A percentile compares a stretch with the other conserved stretches of the same genome.
Evolutionary conservation across 208 protist genomes (phyloP).

Genomic region (Willaertia magna): DNA sequence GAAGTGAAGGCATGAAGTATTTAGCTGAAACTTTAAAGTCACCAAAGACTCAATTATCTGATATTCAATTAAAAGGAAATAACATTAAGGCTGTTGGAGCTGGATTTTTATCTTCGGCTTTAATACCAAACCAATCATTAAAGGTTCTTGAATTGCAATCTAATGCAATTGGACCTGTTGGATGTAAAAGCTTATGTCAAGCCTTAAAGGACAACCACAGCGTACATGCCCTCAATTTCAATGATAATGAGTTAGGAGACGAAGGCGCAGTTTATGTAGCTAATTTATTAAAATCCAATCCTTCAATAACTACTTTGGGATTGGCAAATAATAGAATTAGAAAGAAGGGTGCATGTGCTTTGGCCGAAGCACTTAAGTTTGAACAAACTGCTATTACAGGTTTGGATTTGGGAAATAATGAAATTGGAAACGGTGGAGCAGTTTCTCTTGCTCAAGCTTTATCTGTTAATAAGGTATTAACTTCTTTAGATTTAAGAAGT

Average conservation of each 20-base stretch:
- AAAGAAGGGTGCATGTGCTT: background rate
- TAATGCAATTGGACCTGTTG: slow-evolving; percentile 1
- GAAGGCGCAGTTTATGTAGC: background rate
- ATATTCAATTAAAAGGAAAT: slow-evolving; percentile 15
- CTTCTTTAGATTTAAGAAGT: slow-evolving; percentile 1
- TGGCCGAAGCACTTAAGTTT: background rate
- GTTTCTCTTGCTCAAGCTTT: background rate
- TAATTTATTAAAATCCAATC: background rate
- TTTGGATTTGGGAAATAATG: background rate
- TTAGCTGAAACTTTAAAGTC: background rate
- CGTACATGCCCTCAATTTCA: slow-evolving; percentile 9
- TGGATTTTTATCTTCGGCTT: background rate
- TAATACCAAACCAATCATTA: background rate
- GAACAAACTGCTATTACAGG: background rate
- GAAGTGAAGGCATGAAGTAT: background rate
- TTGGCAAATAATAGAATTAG: slow-evolving; percentile 3
- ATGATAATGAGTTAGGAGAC: slow-evolving; percentile 9
- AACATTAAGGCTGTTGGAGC: background rate
- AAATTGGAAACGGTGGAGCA: slow-evolving; percentile 8
- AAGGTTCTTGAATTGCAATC: slow-evolving; percentile 9
- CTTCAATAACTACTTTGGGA: background rate
- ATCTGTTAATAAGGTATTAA: background rate
- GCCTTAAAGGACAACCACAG: background rate
- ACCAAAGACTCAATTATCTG: background rate
- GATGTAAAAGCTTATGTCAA: background rate